phyloP scores from a whole-genome alignment of 1,139 yeast genomes.

The Hansenula lynferdii region DNA sequence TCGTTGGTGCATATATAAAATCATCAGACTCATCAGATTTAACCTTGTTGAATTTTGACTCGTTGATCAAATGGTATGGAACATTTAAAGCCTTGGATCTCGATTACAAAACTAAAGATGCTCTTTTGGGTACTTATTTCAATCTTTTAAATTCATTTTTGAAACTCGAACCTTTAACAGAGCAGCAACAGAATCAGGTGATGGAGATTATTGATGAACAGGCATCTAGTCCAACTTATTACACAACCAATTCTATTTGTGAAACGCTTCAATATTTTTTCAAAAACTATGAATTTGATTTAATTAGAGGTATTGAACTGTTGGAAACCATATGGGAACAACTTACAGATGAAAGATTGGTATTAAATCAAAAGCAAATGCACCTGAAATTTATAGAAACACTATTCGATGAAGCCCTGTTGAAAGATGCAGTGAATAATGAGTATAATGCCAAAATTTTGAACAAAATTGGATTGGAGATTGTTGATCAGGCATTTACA shows the following conservation, averaged over 20 bases:
- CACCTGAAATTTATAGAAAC: constrained; percentile 53
- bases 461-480: constrained; percentile 34
- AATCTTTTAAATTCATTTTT: constrained; percentile 7
- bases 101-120: constrained; percentile 17
- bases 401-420: constrained; percentile 31
- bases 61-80: constrained; percentile 2
- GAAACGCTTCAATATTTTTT: constrained; percentile 22
- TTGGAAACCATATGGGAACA: constrained; percentile 50
- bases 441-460: constrained; percentile 27
- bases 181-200: constrained; percentile 2
- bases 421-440: constrained; percentile 26
- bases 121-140: constrained; percentile 9
- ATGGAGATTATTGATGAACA: constrained; percentile 5
- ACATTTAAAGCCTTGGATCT: not conserved
- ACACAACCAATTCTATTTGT: constrained; percentile 12
- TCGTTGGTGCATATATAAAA: constrained; percentile 21
- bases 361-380: constrained; percentile 58
- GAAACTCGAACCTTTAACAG: constrained; percentile 10
- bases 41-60: constrained; percentile 9
- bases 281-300: constrained; percentile 14
- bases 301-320: constrained; percentile 24
- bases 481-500: constrained; percentile 49
- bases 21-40: constrained; percentile 14
- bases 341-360: constrained; percentile 55
- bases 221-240: constrained; percentile 3